Conservation (phyloP, 371 early-diverging fungal genomes). For the Dinochytrium kinnereticum region DNA sequence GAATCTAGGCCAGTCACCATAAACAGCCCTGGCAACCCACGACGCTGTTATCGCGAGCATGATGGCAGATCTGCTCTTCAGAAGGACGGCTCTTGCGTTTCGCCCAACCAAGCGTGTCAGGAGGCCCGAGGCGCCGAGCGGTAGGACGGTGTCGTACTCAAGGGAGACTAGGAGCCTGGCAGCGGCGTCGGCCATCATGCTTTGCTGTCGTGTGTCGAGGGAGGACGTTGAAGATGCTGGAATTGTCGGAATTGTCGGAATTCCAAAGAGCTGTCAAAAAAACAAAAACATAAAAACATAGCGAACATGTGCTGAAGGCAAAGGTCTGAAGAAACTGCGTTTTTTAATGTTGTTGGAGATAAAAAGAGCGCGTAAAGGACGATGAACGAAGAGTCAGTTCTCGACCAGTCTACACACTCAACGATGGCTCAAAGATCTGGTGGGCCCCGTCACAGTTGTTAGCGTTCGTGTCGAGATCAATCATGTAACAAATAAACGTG, state of each 20-base stretch:
- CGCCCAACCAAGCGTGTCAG: neutral
- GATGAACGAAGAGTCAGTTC: too few relatives aligned
- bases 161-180: neutral
- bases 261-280: too few relatives aligned
- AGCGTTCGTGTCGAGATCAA: conserved; percentile 76
- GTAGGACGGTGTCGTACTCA: neutral
- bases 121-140: conserved; percentile 2
- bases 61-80: neutral
- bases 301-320: too few relatives aligned
- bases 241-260: too few relatives aligned
- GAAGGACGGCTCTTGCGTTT: neutral
- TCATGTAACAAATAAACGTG: conserved; percentile 77
- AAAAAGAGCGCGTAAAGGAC: neutral
- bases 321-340: too few relatives aligned
- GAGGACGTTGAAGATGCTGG: too few relatives aligned
- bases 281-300: too few relatives aligned
- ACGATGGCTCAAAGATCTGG: conserved; percentile 42
- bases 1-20: neutral
- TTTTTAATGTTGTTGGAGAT: too few relatives aligned
- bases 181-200: too few relatives aligned
- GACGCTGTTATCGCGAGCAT: neutral
- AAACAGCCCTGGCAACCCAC: neutral
- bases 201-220: too few relatives aligned
- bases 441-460: conserved; percentile 59
- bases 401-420: conserved; percentile 9